Conservation (phyloP, 495 filamentous ascomycete genomes). For the Penicillium argentinense region DNA sequence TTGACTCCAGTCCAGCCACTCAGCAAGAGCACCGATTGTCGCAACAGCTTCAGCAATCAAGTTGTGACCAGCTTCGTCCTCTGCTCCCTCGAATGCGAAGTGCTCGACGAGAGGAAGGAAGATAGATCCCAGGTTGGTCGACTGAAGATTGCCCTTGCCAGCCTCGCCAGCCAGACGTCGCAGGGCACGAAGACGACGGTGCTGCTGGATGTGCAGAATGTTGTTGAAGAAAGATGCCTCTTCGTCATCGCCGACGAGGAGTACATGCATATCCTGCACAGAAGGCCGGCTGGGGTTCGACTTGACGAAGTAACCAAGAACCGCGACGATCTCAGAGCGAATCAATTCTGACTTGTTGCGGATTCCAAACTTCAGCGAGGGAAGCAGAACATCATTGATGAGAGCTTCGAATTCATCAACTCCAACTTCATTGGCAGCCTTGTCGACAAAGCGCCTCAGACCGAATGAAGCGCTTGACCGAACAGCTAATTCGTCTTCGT, state of each 20-base stretch:
- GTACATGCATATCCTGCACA: slow-evolving; percentile 69
- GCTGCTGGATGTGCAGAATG: slow-evolving; percentile 85
- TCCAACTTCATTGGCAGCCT: slow-evolving; percentile 34
- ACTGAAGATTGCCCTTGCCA: slow-evolving; percentile 58
- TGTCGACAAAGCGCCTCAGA: slow-evolving; percentile 77
- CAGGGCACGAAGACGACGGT: slow-evolving; percentile 81
- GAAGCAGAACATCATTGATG: slow-evolving; percentile 63
- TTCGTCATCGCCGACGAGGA: slow-evolving; percentile 76
- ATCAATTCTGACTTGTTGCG: slow-evolving; percentile 79
- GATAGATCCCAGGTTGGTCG: slow-evolving; percentile 78
- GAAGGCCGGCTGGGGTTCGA: slow-evolving; percentile 64
- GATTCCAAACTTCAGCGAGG: slow-evolving; percentile 71
- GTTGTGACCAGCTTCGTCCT: slow-evolving; percentile 77
- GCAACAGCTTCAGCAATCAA: slow-evolving; percentile 77
- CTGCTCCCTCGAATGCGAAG: slow-evolving; percentile 79
- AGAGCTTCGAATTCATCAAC: slow-evolving; percentile 50
- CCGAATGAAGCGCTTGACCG: slow-evolving; percentile 80
- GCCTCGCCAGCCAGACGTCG: slow-evolving; percentile 70
- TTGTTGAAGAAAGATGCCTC: slow-evolving; percentile 94
- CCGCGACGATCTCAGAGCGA: slow-evolving; percentile 72
- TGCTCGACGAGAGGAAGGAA: slow-evolving; percentile 92
- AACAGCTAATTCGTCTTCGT: slow-evolving; percentile 84
- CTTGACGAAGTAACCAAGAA: slow-evolving; percentile 76
- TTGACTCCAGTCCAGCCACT: slow-evolving; percentile 86
- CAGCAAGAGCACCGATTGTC: slow-evolving; percentile 69